Base-by-base conservation (phyloP, 805 yeast genomes). In the Nakazawaea wyomingensis region DNA sequence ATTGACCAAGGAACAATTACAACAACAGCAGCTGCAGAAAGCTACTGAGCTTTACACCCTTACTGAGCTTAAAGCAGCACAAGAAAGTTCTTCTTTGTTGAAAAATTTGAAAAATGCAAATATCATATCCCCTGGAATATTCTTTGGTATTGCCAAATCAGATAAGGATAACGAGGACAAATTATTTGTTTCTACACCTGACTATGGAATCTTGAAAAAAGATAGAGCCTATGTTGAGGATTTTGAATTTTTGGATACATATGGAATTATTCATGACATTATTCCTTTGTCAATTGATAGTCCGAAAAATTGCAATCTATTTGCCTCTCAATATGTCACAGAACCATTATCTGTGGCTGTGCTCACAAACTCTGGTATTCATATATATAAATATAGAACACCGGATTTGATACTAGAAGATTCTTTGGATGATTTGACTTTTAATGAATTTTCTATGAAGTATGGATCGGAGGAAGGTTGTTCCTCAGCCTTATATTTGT, bases 401-500 rank as follows among this genome's bases (percentile, higher is more conserved):
- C 93, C 96, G 5, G 90, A 83, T 57, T 75, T 82, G 57, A 74
- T 88, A 4, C 73, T 91, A 49, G 84, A 83, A 55, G 68, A 66
- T 44, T 62, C 83, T 0, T 65, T 86, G 44, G 78, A 80, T 39
- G 90, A 82, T 31, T 70, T 65, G 30, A 80, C 84, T 17, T 75
- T 86, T 41, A 72, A 80, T 41, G 74, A 81, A 40, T 87, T 87
- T 56, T 78, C 82, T 14, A 74, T 76, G 37, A 82, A 85, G 43
- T 89, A 88, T 59, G 97, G 98, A 5, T 74, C 82, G 40, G 80
- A 85, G 41, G 99, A 95, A 60, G 82, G 95, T 3, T 91, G 97
- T 56, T 82, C 96, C 0, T 81, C 93, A 1, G 85, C 96, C 9
- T 69, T 93, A 39, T 84, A 85, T 50, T 78, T 88, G 41, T 85